Conservation (phyloP, 306 rosid genomes). For the Dalbergia cochinchinensis region DNA sequence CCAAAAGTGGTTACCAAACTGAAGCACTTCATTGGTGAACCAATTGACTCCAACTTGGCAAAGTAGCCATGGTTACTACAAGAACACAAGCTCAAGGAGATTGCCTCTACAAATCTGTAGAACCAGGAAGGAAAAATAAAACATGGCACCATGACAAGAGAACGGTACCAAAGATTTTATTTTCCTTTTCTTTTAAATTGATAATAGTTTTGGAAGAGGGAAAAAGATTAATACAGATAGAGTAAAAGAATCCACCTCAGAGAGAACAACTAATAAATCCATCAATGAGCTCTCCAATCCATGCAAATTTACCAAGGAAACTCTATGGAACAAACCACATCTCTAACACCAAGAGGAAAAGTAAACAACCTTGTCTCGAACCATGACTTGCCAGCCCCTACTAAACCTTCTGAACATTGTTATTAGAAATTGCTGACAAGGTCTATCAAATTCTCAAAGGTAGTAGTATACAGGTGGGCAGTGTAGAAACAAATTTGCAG, state of each 20-base stretch:
- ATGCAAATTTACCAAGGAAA: neutral
- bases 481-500: neutral
- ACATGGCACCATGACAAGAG: slow-evolving; percentile 4
- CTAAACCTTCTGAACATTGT: neutral
- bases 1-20: neutral
- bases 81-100: neutral
- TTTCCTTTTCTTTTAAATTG: neutral
- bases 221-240: neutral
- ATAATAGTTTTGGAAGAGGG: neutral
- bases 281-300: neutral
- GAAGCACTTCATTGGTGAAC: neutral
- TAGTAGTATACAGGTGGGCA: neutral
- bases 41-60: neutral
- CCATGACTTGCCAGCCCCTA: neutral
- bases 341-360: neutral
- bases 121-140: neutral
- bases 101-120: slow-evolving; percentile 1
- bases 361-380: neutral
- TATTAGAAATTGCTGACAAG: slow-evolving; percentile 1
- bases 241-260: neutral
- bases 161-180: neutral
- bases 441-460: neutral
- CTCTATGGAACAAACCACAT: neutral
- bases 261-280: neutral
- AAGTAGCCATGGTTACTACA: neutral